Conservation (phyloP, 192 early-diverging fungal species). For the Globomyces pollinis-pini region DNA sequence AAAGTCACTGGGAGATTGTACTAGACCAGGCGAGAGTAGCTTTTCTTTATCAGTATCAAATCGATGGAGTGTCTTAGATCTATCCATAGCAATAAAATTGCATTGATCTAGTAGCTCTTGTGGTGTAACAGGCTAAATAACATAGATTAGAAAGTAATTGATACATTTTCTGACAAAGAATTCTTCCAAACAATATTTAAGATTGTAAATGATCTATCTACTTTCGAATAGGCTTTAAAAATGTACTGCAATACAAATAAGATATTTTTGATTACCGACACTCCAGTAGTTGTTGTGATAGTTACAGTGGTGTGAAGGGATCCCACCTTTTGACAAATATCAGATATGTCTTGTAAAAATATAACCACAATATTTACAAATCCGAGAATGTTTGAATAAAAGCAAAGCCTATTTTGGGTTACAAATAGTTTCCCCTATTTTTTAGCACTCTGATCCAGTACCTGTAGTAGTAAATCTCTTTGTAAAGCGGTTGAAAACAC, state of each 20-base stretch:
- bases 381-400: slow-evolving; percentile 55
- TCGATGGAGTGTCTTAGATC: no score
- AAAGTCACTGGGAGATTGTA: no score
- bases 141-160: neutral
- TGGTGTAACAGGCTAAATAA: neutral
- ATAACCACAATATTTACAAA: slow-evolving; percentile 51
- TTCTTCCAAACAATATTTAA: neutral
- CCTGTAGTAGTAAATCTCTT: slow-evolving; percentile 36
- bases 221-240: neutral
- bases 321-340: no score
- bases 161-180: neutral
- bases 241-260: no score
- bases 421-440: slow-evolving; percentile 46
- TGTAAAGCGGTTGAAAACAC: slow-evolving; percentile 26
- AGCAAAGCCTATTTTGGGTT: slow-evolving; percentile 55
- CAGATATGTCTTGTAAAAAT: no score
- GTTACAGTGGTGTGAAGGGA: no score
- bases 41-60: no score
- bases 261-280: no score
- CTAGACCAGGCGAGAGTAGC: no score
- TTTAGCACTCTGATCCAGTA: no score
- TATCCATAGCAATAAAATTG: no score
- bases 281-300: no score
- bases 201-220: neutral
- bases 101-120: neutral